Evolutionary conservation across 2,329 filamentous ascomycete genomes (phyloP).

Genomic region (Botrytis elliptica): DNA sequence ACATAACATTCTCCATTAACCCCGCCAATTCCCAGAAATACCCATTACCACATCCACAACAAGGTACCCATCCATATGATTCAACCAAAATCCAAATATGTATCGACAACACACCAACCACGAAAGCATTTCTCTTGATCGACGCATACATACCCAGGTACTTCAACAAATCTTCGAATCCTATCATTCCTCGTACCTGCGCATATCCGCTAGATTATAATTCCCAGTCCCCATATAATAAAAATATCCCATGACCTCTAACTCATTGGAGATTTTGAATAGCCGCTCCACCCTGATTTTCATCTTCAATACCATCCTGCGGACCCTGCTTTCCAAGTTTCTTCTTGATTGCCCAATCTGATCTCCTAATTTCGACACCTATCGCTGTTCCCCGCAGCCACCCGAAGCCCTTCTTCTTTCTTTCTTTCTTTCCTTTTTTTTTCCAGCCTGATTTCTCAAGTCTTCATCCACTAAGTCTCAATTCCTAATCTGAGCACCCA

Average conservation of each 20-base stretch:
- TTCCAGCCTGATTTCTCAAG: background rate
- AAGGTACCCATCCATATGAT: background rate
- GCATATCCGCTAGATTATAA: background rate
- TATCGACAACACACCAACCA: constrained; percentile 3
- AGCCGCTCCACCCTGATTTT: too few species aligned
- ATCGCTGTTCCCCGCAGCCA: background rate
- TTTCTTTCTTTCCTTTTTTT: too few species aligned
- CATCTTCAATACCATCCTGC: background rate
- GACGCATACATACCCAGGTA: too few species aligned
- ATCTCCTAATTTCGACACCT: background rate
- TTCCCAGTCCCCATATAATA: background rate
- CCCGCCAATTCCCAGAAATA: background rate
- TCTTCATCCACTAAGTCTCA: background rate
- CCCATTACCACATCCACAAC: background rate
- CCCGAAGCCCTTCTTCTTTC: background rate
- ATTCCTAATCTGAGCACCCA: background rate
- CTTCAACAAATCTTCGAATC: background rate
- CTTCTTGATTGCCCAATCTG: background rate
- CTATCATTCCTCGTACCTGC: background rate
- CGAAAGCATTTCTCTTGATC: background rate
- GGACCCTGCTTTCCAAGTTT: background rate
- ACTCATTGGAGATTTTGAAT: background rate
- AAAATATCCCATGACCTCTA: background rate
- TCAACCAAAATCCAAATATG: background rate
- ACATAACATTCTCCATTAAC: fast-evolving